These are phyloP conservation scores for Colletotrichum liriopes DNA, from an alignment of 2,329 filamentous ascomycete genomes.

Conservation along the genomic window DNA sequence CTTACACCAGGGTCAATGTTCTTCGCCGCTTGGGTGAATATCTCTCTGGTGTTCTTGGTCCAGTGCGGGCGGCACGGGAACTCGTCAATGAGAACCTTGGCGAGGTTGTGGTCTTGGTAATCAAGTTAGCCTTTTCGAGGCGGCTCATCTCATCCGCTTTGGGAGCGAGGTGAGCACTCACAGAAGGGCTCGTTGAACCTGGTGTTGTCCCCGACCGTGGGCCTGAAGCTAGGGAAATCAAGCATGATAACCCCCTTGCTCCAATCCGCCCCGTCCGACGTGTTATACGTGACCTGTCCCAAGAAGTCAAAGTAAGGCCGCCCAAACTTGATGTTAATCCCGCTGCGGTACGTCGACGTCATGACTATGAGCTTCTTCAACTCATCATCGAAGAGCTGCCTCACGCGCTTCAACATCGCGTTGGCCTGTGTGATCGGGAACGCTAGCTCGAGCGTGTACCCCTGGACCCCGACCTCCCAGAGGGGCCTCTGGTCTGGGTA, in stretches of 20 bases:
- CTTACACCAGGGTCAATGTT: conserved; percentile 63
- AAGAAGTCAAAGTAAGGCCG: conserved; percentile 64
- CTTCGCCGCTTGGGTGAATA: conserved; percentile 61
- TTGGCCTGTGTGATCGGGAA: conserved; percentile 67
- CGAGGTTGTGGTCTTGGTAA: conserved; percentile 58
- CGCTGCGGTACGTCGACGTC: conserved; percentile 66
- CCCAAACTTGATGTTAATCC: conserved; percentile 69
- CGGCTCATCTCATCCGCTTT: neutral
- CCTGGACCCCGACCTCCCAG: conserved; percentile 66
- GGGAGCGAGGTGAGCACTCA: conserved; percentile 47
- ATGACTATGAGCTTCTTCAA: conserved; percentile 59
- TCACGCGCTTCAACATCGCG: conserved; percentile 63
- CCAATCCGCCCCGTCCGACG: conserved; percentile 65
- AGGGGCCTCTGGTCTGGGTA: conserved; percentile 64
- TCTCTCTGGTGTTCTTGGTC: conserved; percentile 68
- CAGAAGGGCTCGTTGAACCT: conserved; percentile 68
- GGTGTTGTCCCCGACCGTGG: conserved; percentile 60
- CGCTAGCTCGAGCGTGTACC: conserved; percentile 66
- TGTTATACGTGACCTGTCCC: conserved; percentile 65
- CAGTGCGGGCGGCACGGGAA: conserved; percentile 68
- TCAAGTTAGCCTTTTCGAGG: conserved; percentile 2
- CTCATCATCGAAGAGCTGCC: conserved; percentile 65
- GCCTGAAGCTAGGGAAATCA: conserved; percentile 66
- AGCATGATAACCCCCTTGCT: conserved; percentile 68
- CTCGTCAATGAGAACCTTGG: conserved; percentile 63